Evolutionary conservation across 1,139 yeast species (phyloP).

Genomic region (Magnusiomyces magnusii): DNA sequence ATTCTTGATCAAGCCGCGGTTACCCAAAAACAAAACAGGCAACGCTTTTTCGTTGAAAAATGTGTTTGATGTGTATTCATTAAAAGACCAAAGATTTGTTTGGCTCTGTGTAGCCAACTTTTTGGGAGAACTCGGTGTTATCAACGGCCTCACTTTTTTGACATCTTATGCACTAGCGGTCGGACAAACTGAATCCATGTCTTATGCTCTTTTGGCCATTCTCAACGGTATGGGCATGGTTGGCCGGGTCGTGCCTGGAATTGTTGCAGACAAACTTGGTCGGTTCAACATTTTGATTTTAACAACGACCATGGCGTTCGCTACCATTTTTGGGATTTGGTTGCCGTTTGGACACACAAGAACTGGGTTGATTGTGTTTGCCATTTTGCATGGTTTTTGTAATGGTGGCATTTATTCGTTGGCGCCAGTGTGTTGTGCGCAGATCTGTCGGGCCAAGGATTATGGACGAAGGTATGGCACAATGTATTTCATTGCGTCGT

Average conservation of each 20-base stretch:
- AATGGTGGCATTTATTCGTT: conserved; percentile 44
- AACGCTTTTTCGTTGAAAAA: background rate
- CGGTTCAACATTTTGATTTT: conserved; percentile 46
- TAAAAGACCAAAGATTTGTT: conserved; percentile 39
- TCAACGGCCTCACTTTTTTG: conserved; percentile 46
- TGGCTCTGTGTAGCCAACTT: conserved; percentile 40
- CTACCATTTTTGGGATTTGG: conserved; percentile 40
- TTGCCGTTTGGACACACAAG: conserved; percentile 42
- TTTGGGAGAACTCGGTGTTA: conserved; percentile 43
- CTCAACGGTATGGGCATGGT: conserved; percentile 44
- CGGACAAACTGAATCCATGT: conserved; percentile 35
- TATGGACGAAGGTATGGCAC: conserved; percentile 47
- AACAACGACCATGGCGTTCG: conserved; percentile 36
- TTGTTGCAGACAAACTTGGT: conserved; percentile 44
- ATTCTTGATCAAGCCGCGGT: conserved; percentile 31
- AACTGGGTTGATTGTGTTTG: conserved; percentile 39
- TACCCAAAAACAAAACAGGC: too few relatives aligned
- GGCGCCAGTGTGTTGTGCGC: conserved; percentile 46
- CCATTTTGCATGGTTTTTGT: conserved; percentile 46
- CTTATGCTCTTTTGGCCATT: conserved; percentile 41
- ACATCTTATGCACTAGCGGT: conserved; percentile 44
- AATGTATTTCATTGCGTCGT: conserved; percentile 40
- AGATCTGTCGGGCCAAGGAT: conserved; percentile 42
- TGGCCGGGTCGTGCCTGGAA: conserved; percentile 43
- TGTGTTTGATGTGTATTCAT: conserved; percentile 37